Evolutionary conservation across 768 basidiomycete species (phyloP).

Genomic region (Suillus fuscotomentosus): DNA sequence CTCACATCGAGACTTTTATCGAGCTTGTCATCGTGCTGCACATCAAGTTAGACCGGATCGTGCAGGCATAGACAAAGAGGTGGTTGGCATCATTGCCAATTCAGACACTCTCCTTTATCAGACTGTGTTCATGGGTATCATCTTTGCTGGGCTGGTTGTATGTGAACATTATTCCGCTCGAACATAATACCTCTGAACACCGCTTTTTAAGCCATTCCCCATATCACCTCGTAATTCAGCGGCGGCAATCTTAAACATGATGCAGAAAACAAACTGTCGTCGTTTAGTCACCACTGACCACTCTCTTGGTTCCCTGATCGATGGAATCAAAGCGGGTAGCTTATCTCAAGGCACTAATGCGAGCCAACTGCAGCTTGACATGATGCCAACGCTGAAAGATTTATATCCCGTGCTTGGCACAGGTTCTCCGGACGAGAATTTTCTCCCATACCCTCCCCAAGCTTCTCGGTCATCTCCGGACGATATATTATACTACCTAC

Average conservation of each 20-base stretch:
- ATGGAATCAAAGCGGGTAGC: background rate
- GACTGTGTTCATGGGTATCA: constrained; percentile 33
- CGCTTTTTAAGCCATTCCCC: constrained; percentile 29
- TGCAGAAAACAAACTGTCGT: constrained; percentile 19
- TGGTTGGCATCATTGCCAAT: constrained; percentile 26
- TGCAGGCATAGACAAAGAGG: constrained; percentile 15
- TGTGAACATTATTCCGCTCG: constrained; percentile 25
- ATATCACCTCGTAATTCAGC: constrained; percentile 42
- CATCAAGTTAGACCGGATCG: constrained; percentile 39
- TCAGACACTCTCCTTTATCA: constrained; percentile 35
- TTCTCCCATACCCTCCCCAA: constrained; percentile 16
- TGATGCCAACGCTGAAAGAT: constrained; percentile 19
- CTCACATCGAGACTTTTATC: no score
- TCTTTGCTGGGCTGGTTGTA: constrained; percentile 38
- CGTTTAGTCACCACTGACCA: constrained; percentile 18
- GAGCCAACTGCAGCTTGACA: constrained; percentile 10
- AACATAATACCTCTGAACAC: constrained; percentile 28
- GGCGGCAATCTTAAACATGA: constrained; percentile 32
- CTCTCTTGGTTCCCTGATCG: constrained; percentile 17
- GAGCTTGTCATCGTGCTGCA: no score
- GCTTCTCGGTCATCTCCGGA: constrained; percentile 24
- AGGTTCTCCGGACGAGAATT: constrained; percentile 23
- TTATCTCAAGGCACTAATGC: constrained; percentile 1
- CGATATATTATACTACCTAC: constrained; percentile 42
- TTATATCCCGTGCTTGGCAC: constrained; percentile 41